phyloP scores from a whole-genome alignment of 768 basidiomycete genomes.

The Rhizopogon vulgaris region DNA sequence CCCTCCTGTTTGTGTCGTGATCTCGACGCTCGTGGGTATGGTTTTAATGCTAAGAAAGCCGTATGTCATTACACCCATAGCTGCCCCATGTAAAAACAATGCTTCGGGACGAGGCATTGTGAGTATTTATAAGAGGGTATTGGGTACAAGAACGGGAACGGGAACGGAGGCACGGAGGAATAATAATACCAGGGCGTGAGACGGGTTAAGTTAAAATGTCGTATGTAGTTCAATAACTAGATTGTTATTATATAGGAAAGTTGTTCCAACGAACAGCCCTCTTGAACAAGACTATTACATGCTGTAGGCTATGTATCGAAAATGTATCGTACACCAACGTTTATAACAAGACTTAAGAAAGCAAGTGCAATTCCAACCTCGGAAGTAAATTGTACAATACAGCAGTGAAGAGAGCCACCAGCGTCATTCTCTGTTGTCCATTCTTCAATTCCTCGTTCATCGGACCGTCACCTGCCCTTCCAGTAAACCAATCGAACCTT shows the following conservation, averaged over 20 bases:
- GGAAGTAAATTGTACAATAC: neutral
- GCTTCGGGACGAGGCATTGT: slow-evolving; percentile 1
- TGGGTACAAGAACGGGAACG: no score
- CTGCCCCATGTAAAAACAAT: slow-evolving; percentile 26
- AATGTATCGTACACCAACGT: neutral
- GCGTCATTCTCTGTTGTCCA: slow-evolving; percentile 24
- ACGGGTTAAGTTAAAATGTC: no score
- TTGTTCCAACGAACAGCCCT: no score
- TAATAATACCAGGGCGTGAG: no score
- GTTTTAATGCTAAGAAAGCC: slow-evolving; percentile 22
- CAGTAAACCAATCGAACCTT: slow-evolving; percentile 55
- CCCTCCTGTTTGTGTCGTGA: slow-evolving; percentile 51
- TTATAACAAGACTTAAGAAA: neutral
- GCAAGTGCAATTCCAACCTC: no score
- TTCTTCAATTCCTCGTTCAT: slow-evolving; percentile 39
- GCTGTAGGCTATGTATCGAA: no score
- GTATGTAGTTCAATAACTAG: no score
- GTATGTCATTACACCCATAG: slow-evolving; percentile 29
- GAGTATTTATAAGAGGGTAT: no score
- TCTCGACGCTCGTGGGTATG: slow-evolving; percentile 21
- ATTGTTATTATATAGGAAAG: no score
- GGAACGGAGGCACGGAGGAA: no score
- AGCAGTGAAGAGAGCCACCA: slow-evolving; percentile 8
- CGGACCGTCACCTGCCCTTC: slow-evolving; percentile 34
- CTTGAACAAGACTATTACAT: no score